These are phyloP conservation scores for Rubia tinctorum DNA, from an alignment of 305 asterid species.

Conservation along the genomic window DNA sequence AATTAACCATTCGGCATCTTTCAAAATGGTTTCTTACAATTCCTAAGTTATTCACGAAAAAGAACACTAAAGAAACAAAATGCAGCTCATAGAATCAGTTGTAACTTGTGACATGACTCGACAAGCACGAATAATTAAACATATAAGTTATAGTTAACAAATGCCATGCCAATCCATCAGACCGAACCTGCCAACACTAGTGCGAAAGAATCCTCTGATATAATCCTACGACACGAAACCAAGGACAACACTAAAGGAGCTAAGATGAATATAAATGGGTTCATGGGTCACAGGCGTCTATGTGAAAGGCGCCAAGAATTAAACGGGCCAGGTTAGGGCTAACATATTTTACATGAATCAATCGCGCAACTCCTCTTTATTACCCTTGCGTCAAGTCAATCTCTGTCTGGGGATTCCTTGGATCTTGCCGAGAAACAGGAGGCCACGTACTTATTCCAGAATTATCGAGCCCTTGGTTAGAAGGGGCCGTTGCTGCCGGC, in stretches of 20 bases:
- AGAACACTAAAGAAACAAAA: background rate
- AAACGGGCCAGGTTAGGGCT: background rate
- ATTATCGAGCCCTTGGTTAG: constrained; percentile 36
- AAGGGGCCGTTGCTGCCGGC: constrained; percentile 28
- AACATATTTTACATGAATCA: constrained; percentile 5
- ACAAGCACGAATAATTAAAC: background rate
- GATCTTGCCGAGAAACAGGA: constrained; percentile 40
- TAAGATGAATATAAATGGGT: background rate
- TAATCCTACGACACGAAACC: background rate
- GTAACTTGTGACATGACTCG: background rate
- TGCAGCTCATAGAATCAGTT: background rate
- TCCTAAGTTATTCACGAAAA: background rate
- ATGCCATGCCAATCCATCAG: background rate
- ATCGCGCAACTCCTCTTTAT: constrained; percentile 35
- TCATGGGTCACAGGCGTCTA: background rate
- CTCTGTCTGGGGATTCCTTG: constrained; percentile 53
- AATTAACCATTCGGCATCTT: background rate
- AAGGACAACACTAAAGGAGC: background rate
- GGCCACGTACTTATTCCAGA: constrained; percentile 60
- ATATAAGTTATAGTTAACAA: background rate
- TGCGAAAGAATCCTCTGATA: too few species aligned
- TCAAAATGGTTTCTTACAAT: background rate
- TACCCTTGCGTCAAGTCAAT: constrained; percentile 87
- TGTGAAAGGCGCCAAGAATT: background rate
- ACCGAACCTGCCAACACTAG: background rate